Conservation (phyloP, 129 eudicot genomes). For the Artemisia annua region DNA sequence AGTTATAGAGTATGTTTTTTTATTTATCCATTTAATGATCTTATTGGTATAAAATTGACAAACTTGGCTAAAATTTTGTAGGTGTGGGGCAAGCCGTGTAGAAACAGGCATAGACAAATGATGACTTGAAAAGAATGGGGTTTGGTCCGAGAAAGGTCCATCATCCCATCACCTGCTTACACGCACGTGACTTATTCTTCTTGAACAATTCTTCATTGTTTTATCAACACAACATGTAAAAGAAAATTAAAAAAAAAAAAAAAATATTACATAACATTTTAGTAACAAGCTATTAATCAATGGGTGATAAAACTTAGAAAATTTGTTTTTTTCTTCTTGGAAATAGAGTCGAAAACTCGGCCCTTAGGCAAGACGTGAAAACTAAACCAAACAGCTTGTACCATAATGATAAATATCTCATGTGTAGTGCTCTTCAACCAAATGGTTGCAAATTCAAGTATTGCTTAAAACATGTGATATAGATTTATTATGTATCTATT, state of each 20-base stretch:
- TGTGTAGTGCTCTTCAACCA: too few species aligned
- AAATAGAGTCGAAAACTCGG: too few species aligned
- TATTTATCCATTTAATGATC: too few species aligned
- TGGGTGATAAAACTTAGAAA: too few species aligned
- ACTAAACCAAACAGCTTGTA: too few species aligned
- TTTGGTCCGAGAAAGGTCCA: conserved; percentile 34
- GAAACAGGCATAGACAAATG: conserved; percentile 18
- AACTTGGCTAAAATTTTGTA: not conserved
- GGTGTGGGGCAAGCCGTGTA: conserved; percentile 38
- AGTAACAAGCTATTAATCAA: not conserved
- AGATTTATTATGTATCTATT: too few species aligned
- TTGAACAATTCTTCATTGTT: conserved; percentile 19
- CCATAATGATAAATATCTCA: too few species aligned
- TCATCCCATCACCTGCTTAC: conserved; percentile 28
- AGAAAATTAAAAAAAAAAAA: not conserved
- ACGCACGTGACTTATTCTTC: conserved; percentile 32
- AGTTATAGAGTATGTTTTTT: too few species aligned
- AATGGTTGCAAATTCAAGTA: too few species aligned
- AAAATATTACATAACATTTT: not conserved
- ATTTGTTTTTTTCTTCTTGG: too few species aligned
- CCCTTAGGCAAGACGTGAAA: too few species aligned
- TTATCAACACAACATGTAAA: not conserved
- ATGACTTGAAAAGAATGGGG: conserved; percentile 25
- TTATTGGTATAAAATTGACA: not conserved
- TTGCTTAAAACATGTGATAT: too few species aligned